These are phyloP conservation scores for Prunus davidiana DNA, from an alignment of 306 rosid genomes.

Conservation along the genomic window DNA sequence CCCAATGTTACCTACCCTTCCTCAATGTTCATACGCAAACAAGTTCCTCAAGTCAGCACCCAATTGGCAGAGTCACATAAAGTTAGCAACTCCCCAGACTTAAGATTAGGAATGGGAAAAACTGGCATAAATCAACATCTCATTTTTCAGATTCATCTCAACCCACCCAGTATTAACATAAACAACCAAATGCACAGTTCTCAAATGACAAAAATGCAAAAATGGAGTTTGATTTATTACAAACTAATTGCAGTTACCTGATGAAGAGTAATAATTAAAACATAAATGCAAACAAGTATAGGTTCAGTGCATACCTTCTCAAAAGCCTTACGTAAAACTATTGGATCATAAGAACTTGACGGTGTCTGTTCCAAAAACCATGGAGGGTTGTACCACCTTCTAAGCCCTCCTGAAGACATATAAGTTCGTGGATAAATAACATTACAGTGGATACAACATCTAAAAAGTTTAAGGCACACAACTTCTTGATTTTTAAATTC, in stretches of 20 bases:
- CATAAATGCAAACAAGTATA: background rate
- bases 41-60: background rate
- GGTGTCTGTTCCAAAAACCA: constrained; percentile 79
- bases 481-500: background rate
- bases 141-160: background rate
- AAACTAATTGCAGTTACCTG: background rate
- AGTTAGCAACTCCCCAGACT: background rate
- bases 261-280: background rate
- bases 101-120: background rate
- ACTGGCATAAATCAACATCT: background rate
- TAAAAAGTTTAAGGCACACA: background rate
- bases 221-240: background rate
- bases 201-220: background rate
- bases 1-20: background rate
- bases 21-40: background rate
- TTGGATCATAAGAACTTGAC: constrained; percentile 66
- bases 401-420: constrained; percentile 60
- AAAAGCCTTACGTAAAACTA: constrained; percentile 63
- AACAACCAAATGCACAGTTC: background rate
- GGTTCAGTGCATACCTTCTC: constrained; percentile 59
- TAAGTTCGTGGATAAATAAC: background rate
- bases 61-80: background rate
- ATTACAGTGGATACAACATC: background rate
- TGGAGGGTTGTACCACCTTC: constrained; percentile 95
- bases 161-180: background rate